Percentiles rank a stretch among this genome's conserved stretches.
Evolutionary conservation across 495 filamentous ascomycete genomes (phyloP).

Genomic region (Xylaria venustula): DNA sequence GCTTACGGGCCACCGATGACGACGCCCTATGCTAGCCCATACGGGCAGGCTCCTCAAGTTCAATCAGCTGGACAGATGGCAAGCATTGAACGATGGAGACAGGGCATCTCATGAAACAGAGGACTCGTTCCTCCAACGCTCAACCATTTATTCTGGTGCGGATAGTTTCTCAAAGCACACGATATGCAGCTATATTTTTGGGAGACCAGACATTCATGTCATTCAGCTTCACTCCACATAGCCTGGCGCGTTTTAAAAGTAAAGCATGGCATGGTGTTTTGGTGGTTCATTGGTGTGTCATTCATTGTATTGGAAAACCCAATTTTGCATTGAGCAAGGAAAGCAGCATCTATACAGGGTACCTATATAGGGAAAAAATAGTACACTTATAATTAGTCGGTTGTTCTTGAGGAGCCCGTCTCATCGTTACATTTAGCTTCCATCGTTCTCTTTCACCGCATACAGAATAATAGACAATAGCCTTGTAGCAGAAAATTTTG

Average conservation of each 20-base stretch:
- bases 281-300: not conserved
- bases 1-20: constrained; percentile 20
- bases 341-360: not conserved
- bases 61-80: constrained; percentile 55
- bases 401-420: not conserved
- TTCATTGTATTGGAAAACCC: not conserved
- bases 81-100: constrained; percentile 87
- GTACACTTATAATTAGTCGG: constrained; percentile 13
- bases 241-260: constrained; percentile 5
- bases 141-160: not conserved
- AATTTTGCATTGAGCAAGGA: constrained; percentile 5
- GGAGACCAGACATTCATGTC: not conserved
- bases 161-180: too few relatives aligned
- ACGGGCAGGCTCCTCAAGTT: constrained; percentile 30
- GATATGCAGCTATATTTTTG: too few relatives aligned
- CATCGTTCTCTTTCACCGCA: not conserved
- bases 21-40: constrained; percentile 19
- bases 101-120: constrained; percentile 57
- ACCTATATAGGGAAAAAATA: not conserved
- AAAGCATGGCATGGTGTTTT: constrained; percentile 14
- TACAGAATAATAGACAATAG: not conserved
- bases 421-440: not conserved
- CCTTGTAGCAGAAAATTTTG: too few relatives aligned
- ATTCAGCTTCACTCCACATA: not conserved
- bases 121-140: not conserved